A percentile compares a stretch with the other conserved stretches of the same genome.
These are phyloP conservation scores for Decorospora gaudefroyi DNA, from an alignment of 2,329 filamentous ascomycete species.

Conservation along the genomic window DNA sequence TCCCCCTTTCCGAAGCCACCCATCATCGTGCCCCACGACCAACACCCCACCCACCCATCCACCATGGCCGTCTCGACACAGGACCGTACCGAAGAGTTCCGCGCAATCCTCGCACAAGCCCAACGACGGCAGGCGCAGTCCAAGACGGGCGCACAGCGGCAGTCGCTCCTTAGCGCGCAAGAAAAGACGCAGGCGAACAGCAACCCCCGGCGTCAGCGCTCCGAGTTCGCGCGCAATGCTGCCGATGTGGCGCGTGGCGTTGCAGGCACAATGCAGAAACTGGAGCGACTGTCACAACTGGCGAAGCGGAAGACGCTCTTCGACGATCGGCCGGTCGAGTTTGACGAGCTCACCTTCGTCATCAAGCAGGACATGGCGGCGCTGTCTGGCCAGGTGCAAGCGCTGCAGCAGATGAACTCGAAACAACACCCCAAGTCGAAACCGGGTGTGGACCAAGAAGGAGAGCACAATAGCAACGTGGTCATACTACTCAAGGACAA, in stretches of 20 bases:
- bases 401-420: slow-evolving; percentile 75
- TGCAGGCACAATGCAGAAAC: slow-evolving; percentile 87
- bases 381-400: slow-evolving; percentile 83
- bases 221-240: slow-evolving; percentile 90
- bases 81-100: slow-evolving; percentile 95
- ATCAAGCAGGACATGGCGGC: slow-evolving; percentile 95
- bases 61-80: slow-evolving; percentile 76
- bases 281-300: slow-evolving; percentile 90
- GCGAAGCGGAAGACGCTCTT: slow-evolving; percentile 97
- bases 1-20: slow-evolving; percentile 10
- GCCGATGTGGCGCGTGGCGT: slow-evolving; percentile 92
- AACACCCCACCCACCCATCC: slow-evolving; percentile 21
- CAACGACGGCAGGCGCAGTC: slow-evolving; percentile 76
- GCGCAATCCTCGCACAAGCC: slow-evolving; percentile 82
- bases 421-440: slow-evolving; percentile 70
- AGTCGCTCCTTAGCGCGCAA: slow-evolving; percentile 75
- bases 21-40: slow-evolving; percentile 14
- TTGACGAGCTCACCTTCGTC: slow-evolving; percentile 94
- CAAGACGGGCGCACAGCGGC: slow-evolving; percentile 77
- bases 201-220: slow-evolving; percentile 58
- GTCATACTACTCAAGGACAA: slow-evolving; percentile 89
- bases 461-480: slow-evolving; percentile 97
- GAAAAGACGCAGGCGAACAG: slow-evolving; percentile 65
- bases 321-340: slow-evolving; percentile 94
- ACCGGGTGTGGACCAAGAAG: slow-evolving; percentile 68